Conservation (phyloP, 2,329 filamentous ascomycete species). For the Metarhizium sp. region DNA sequence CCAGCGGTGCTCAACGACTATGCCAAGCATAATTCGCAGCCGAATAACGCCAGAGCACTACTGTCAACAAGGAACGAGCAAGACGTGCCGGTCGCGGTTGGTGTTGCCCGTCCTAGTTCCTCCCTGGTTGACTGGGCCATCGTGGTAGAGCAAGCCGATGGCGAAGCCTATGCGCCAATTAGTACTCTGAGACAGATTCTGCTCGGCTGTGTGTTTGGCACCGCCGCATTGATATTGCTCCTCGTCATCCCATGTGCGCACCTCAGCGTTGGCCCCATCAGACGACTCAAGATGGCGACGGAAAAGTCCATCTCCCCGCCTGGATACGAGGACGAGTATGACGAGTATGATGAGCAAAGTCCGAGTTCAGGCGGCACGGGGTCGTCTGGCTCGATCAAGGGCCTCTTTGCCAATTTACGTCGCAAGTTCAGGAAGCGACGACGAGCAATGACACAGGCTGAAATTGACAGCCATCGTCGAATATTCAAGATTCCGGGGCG, state of each 20-base stretch:
- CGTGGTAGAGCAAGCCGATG: slow-evolving; percentile 64
- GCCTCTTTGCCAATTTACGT: slow-evolving; percentile 27
- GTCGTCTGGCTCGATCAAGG: slow-evolving; percentile 36
- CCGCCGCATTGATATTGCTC: slow-evolving; percentile 61
- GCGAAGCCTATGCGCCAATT: slow-evolving; percentile 71
- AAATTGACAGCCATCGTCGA: slow-evolving; percentile 31
- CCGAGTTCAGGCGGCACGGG: slow-evolving; percentile 31
- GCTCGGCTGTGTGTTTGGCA: slow-evolving; percentile 76
- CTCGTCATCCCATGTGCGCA: slow-evolving; percentile 73
- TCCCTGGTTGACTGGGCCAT: slow-evolving; percentile 72
- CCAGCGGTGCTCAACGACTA: slow-evolving; percentile 51
- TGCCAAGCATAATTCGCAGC: slow-evolving; percentile 37
- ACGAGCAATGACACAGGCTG: slow-evolving; percentile 14
- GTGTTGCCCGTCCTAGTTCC: slow-evolving; percentile 62
- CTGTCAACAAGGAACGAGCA: slow-evolving; percentile 68
- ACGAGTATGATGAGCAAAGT: slow-evolving; percentile 35
- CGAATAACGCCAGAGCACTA: slow-evolving; percentile 58
- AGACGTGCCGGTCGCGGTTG: slow-evolving; percentile 61
- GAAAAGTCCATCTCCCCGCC: slow-evolving; percentile 61
- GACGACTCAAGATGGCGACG: slow-evolving; percentile 65
- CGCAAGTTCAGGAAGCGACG: slow-evolving; percentile 26
- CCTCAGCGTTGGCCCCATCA: slow-evolving; percentile 70
- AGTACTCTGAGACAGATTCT: slow-evolving; percentile 68
- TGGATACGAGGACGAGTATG: slow-evolving; percentile 40
- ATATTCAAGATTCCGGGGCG: slow-evolving; percentile 79